Evolutionary conservation across 345 rosid genomes (phyloP), one percentile per base, ranked within the genome.

Genomic region (Eucalyptus rudis): DNA sequence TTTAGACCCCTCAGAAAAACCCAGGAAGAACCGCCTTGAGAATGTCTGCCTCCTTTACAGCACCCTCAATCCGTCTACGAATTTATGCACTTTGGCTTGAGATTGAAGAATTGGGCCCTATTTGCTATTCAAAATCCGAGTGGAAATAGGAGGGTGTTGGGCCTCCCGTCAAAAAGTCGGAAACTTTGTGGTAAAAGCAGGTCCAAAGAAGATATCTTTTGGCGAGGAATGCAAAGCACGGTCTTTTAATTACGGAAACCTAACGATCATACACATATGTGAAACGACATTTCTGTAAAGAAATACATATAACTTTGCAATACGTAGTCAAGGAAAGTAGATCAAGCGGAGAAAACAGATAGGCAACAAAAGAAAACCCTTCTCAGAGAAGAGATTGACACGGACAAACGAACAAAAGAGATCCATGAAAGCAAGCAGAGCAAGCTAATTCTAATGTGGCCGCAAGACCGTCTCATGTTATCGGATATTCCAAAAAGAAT

Each of bases 381-480:
- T 98, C 95, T 97, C 98, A 9, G 97, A 96, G 45, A 98, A 96
- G 89, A 97, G 96, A 92, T 94, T 98, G 87, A 96, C 99, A 62
- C 96, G 98, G 86, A 96, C 96, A 87, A 97, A 98, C 89, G 96
- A 95, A 92, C 98, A 98, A 92, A 98, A 98, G 89, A 98, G 97
- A 94, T 96, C 98, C 99, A 98, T 98, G 90, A 98, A 98, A 3
- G 98, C 98, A 86, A 97, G 98, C 59, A 98, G 94, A 88, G 97
- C 95, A 88, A 98, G 96, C 12, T 95, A 98, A 93, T 98, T 98
- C 90, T 98, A 98, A 93, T 97, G 98, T 76, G 98, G 98, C 99
- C 96, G 98, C 97, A 95, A 94, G 85, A 89, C 94, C 90, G 92
- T 93, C 92, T 91, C 90, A 91, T 89, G 94, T 97, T 93, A 94